A percentile compares a stretch with the other conserved stretches of the same genome.
phyloP scores from a whole-genome alignment of 371 early-diverging fungal genomes.

The Choanephora cucurbitarum region DNA sequence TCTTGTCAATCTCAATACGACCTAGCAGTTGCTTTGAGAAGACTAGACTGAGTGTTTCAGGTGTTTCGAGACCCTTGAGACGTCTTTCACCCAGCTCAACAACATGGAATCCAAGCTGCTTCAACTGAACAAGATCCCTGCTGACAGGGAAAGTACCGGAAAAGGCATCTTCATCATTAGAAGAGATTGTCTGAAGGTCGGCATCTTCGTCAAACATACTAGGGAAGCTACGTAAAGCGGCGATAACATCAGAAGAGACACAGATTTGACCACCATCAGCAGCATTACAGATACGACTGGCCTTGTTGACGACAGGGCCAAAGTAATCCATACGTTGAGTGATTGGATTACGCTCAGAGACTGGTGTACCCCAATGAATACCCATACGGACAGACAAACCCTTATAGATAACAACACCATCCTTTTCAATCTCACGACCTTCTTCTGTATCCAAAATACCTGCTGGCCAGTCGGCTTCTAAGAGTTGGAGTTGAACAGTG shows the following conservation, averaged over 20 bases:
- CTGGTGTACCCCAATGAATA: slow-evolving; percentile 91
- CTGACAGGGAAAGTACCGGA: slow-evolving; percentile 39
- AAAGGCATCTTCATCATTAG: not conserved
- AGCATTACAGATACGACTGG: slow-evolving; percentile 82
- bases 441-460: slow-evolving; percentile 84
- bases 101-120: slow-evolving; percentile 70
- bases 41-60: slow-evolving; percentile 80
- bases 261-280: slow-evolving; percentile 95
- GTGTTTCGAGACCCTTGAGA: slow-evolving; percentile 90
- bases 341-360: slow-evolving; percentile 89
- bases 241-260: slow-evolving; percentile 66
- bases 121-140: slow-evolving; percentile 63
- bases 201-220: slow-evolving; percentile 43
- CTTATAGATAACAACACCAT: slow-evolving; percentile 70
- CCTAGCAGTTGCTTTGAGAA: slow-evolving; percentile 65
- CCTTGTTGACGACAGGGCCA: slow-evolving; percentile 92
- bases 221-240: slow-evolving; percentile 49
- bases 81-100: slow-evolving; percentile 82
- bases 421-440: slow-evolving; percentile 73
- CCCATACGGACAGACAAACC: slow-evolving; percentile 96
- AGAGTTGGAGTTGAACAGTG: slow-evolving; percentile 81
- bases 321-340: slow-evolving; percentile 96
- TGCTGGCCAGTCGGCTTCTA: slow-evolving; percentile 90
- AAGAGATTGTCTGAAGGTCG: slow-evolving; percentile 2
- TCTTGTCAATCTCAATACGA: slow-evolving; percentile 44